Percentiles rank a stretch among this genome's conserved stretches.
Conservation (phyloP, 768 basidiomycete genomes). For the Rubroboletus pulcherrimus region DNA sequence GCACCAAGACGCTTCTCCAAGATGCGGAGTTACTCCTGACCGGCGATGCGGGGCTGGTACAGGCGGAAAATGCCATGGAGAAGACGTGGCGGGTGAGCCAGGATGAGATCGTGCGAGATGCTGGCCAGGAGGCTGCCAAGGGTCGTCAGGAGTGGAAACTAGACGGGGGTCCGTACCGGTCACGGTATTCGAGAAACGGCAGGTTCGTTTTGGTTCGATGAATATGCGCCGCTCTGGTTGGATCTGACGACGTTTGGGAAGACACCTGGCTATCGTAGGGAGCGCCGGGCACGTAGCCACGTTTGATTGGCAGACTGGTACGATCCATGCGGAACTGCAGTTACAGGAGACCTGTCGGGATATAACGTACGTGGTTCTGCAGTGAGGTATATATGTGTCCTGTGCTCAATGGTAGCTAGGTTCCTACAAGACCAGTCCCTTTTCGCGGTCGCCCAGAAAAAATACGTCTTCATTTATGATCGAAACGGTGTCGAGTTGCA, state of each 20-base stretch:
- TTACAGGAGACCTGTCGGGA: conserved; percentile 88
- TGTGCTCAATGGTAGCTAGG: conserved; percentile 34
- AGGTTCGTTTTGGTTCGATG: conserved; percentile 52
- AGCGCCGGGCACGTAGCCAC: conserved; percentile 83
- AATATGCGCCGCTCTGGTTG: not conserved
- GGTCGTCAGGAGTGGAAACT: conserved; percentile 78
- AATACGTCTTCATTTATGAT: conserved; percentile 96
- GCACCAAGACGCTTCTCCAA: conserved; percentile 56
- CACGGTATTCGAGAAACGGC: conserved; percentile 88
- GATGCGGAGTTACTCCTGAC: conserved; percentile 71
- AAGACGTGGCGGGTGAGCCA: conserved; percentile 87
- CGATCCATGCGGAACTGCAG: conserved; percentile 83
- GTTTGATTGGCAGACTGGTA: conserved; percentile 90
- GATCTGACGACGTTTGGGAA: conserved; percentile 24
- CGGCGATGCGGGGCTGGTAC: conserved; percentile 69
- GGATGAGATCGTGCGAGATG: conserved; percentile 61
- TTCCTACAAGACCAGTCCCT: conserved; percentile 92
- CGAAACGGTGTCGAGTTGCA: conserved; percentile 91
- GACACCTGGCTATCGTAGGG: conserved; percentile 85
- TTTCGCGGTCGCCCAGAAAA: conserved; percentile 94
- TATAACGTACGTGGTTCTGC: conserved; percentile 62
- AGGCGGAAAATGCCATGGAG: conserved; percentile 78
- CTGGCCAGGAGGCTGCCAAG: conserved; percentile 71
- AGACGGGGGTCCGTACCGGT: conserved; percentile 81
- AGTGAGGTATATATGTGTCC: not conserved